These are phyloP conservation scores for Friedmanniomyces endolithicus DNA, from an alignment of 495 filamentous ascomycete genomes.

Conservation along the genomic window DNA sequence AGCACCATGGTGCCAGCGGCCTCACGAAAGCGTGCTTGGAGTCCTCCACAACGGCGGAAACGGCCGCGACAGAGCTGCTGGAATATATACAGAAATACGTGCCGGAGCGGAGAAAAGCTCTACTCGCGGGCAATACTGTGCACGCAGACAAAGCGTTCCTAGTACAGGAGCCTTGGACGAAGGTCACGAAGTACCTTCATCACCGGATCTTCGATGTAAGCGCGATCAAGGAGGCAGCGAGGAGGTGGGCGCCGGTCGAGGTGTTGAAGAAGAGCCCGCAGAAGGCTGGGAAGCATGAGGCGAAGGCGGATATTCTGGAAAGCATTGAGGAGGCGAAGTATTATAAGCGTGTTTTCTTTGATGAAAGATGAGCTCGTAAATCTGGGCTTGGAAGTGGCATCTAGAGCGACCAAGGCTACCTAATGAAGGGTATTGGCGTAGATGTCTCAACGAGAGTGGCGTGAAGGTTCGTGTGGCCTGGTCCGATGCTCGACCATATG, in stretches of 20 bases:
- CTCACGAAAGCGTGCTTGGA: conserved; percentile 63
- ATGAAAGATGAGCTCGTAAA: conserved; percentile 4
- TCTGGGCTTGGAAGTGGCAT: no score
- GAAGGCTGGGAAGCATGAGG: conserved; percentile 71
- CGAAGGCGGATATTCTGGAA: conserved; percentile 80
- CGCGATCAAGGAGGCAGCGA: conserved; percentile 73
- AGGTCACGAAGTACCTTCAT: conserved; percentile 63
- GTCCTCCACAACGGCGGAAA: conserved; percentile 57
- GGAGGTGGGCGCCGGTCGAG: conserved; percentile 60
- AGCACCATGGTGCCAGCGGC: conserved; percentile 57
- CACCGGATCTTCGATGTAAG: conserved; percentile 90
- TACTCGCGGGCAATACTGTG: conserved; percentile 85
- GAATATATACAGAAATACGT: conserved; percentile 63
- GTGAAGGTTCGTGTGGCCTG: no score
- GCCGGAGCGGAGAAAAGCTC: conserved; percentile 46
- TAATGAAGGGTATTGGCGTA: no score
- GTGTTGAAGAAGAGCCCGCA: conserved; percentile 47
- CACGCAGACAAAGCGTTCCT: conserved; percentile 84
- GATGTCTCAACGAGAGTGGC: no score
- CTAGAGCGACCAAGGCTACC: no score
- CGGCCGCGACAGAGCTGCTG: conserved; percentile 62
- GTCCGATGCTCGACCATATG: no score
- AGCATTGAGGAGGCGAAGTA: conserved; percentile 84
- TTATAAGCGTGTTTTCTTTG: conserved; percentile 57
- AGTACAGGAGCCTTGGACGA: conserved; percentile 54